Evolutionary conservation across 352 stramenopile genomes (phyloP), one percentile per base, ranked within the genome.

Genomic region (Peronospora belbahrii): DNA sequence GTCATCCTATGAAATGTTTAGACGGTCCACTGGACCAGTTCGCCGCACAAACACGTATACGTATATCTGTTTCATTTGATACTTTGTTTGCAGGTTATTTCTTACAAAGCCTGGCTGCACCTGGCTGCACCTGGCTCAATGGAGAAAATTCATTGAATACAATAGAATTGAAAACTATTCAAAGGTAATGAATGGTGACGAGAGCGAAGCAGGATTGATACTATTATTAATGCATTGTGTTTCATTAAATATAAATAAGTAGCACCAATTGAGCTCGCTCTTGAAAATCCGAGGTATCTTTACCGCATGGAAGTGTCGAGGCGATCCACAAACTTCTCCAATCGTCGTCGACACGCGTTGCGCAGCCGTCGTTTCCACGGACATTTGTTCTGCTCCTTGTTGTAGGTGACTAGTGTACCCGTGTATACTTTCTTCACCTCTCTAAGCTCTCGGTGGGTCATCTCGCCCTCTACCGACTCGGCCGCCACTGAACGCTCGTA

Each of bases 371-470:
- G 48, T 30, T 73, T 79, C 59, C 62, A 83, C 11, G 54, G 42
- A 20, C 59, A 62, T n/a, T 48, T 56, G 28, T 58, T 60, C 51
- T 68, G 58, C 42, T 88, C 70, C 38, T 77, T 54, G 35, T 88
- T 67, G 63, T 88, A 88, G 20, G 75, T 41, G n/a, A 88, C 69
- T 9, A 88, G 56, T 11, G 76, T 88, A 15, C 76, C 76, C 17
- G 67, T 68, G 59, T 83, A 84, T 42, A 73, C 52, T 28, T 65
- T 55, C 31, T 83, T 55, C 9, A 74, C 46, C 28, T 63, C 56
- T 35, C 67, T 73, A 18, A 49, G 46, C 35, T 69, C 43, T 13
- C 45, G 48, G 14, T 43, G 40, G 5, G 55, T 38, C 3, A 65
- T 48, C 13, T 63, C 47, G 1, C 34, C 32, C 10, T 48, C 24